Percentiles rank a stretch among this genome's conserved stretches.
phyloP scores from a whole-genome alignment of 176 grass and related monocot genomes.

The Leersia perrieri region DNA sequence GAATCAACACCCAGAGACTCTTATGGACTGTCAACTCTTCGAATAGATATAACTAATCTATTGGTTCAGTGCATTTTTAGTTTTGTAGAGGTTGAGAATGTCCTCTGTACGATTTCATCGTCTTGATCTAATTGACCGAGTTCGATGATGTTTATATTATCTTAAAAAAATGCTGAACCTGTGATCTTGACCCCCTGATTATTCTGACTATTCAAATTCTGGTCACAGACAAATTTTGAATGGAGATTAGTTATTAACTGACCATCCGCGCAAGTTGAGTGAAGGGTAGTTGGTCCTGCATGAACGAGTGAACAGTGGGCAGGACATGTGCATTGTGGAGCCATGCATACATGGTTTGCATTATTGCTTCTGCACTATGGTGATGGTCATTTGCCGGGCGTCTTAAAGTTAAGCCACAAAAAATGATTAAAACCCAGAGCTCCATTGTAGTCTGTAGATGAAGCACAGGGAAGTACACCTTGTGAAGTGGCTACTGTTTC shows the following conservation, averaged over 20 bases:
- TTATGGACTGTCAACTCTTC: neutral
- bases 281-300: neutral
- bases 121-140: no score
- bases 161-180: conserved; percentile 1
- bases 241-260: neutral
- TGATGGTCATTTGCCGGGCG: conserved; percentile 15
- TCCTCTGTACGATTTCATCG: no score
- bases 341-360: neutral
- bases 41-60: neutral
- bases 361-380: conserved; percentile 20
- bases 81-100: no score
- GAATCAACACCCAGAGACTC: no score
- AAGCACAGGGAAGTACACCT: neutral
- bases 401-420: conserved; percentile 10
- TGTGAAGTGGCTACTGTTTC: conserved; percentile 8
- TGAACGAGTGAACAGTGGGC: neutral
- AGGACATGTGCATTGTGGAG: conserved; percentile 31
- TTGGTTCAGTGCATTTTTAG: no score
- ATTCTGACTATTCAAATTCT: neutral
- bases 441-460: neutral
- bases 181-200: neutral
- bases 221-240: neutral
- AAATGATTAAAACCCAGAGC: neutral
- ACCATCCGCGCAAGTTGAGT: neutral
- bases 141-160: no score